These are phyloP conservation scores for Phaeotremella skinneri DNA, from an alignment of 768 basidiomycete species.

Conservation along the genomic window DNA sequence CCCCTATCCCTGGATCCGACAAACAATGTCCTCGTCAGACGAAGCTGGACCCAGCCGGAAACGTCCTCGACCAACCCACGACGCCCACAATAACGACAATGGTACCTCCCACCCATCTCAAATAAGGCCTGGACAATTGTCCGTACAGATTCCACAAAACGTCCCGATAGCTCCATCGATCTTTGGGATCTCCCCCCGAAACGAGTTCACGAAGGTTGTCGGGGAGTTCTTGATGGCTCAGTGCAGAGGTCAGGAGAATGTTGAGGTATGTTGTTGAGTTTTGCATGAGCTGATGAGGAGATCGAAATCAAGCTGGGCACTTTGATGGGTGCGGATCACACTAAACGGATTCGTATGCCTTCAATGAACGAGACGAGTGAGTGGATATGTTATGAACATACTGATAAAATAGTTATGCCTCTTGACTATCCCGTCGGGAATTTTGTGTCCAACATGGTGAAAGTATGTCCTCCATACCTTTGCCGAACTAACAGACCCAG, in stretches of 20 bases:
- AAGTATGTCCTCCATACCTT: conserved; percentile 57
- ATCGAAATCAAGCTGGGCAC: conserved; percentile 49
- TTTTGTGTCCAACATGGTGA: conserved; percentile 91
- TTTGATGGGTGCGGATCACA: conserved; percentile 22
- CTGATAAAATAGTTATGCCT: conserved; percentile 61
- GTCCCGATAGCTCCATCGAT: conserved; percentile 33
- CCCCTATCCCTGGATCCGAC: conserved; percentile 12
- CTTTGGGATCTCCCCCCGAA: conserved; percentile 45
- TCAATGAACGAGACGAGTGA: conserved; percentile 40
- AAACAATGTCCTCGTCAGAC: conserved; percentile 19
- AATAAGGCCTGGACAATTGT: neutral
- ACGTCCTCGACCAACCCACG: conserved; percentile 18
- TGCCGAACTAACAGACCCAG: conserved; percentile 54
- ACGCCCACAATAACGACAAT: conserved; percentile 9
- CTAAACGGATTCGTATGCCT: conserved; percentile 29
- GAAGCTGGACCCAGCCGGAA: conserved; percentile 32
- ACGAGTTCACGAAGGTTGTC: conserved; percentile 41
- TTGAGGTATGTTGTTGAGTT: conserved; percentile 32
- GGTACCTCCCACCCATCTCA: neutral
- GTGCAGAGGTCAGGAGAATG: conserved; percentile 33
- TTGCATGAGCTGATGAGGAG: conserved; percentile 11
- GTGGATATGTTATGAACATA: conserved; percentile 7
- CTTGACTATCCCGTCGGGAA: conserved; percentile 64
- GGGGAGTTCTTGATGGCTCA: conserved; percentile 45
- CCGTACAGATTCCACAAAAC: neutral